Percentiles rank a stretch among this genome's conserved stretches.
Conservation (phyloP, 2,329 filamentous ascomycete genomes). For the Penicillium sp. region DNA sequence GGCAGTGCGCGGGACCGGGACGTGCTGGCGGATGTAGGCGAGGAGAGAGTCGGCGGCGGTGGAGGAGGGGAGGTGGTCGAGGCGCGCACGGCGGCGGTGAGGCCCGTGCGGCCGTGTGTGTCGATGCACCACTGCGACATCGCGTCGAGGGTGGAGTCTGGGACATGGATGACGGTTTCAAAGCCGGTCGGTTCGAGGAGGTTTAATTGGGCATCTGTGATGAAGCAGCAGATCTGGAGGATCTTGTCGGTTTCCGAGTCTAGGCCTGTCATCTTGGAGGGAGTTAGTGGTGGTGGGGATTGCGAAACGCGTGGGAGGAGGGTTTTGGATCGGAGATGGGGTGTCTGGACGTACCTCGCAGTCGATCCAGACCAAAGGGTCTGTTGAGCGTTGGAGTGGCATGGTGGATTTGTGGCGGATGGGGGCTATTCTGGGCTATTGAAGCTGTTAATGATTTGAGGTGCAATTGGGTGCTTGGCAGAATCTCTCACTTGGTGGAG, state of each 20-base stretch:
- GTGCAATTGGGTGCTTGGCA: conserved; percentile 8
- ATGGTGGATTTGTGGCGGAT: conserved; percentile 29
- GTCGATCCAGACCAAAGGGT: conserved; percentile 84
- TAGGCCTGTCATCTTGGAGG: conserved; percentile 87
- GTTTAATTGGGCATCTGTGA: conserved; percentile 78
- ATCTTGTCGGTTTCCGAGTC: conserved; percentile 77
- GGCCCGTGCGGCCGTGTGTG: conserved; percentile 77
- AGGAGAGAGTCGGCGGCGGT: conserved; percentile 72
- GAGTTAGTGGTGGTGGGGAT: conserved; percentile 1
- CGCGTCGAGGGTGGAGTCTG: conserved; percentile 65
- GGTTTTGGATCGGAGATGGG: background rate
- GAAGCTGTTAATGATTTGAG: conserved; percentile 13
- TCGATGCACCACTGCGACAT: conserved; percentile 90
- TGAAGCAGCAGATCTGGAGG: conserved; percentile 86
- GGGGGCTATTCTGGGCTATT: conserved; percentile 1
- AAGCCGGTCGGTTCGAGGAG: conserved; percentile 75
- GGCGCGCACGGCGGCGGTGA: conserved; percentile 72
- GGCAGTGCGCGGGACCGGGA: conserved; percentile 66
- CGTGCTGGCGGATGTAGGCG: conserved; percentile 70
- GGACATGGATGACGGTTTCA: conserved; percentile 75
- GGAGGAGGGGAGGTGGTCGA: conserved; percentile 71
- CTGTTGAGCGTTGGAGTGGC: conserved; percentile 53
- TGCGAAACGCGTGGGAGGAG: background rate
- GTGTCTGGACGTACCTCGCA: conserved; percentile 55
- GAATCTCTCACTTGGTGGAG: conserved; percentile 25